Percentiles rank a stretch among this genome's conserved stretches.
These are phyloP conservation scores for Lippia alba DNA, from an alignment of 305 asterid genomes.

Conservation along the genomic window DNA sequence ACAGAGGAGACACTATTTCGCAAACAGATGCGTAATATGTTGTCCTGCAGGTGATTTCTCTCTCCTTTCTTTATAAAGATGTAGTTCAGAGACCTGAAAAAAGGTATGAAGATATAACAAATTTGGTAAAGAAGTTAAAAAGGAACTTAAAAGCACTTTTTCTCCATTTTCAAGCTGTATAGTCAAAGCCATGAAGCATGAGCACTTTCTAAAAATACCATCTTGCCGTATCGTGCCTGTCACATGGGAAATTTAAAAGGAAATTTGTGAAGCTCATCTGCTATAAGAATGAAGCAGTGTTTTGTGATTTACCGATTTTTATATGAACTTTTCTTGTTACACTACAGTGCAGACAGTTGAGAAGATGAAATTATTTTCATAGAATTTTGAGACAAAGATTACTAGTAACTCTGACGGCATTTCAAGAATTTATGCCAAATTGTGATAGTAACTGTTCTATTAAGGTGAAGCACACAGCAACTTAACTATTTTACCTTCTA, in stretches of 20 bases:
- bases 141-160: not conserved
- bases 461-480: not conserved
- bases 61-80: not conserved
- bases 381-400: too few relatives aligned
- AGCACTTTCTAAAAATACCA: not conserved
- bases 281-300: not conserved
- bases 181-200: not conserved
- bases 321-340: not conserved
- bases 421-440: not conserved
- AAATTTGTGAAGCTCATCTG: not conserved
- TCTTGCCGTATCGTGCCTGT: constrained; percentile 22
- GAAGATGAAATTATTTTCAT: too few relatives aligned
- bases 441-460: not conserved
- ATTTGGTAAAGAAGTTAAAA: not conserved
- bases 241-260: too few relatives aligned
- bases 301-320: not conserved
- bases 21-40: constrained; percentile 46
- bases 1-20: constrained; percentile 38
- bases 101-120: not conserved
- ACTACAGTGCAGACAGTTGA: too few relatives aligned
- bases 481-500: not conserved
- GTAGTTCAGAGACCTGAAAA: not conserved
- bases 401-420: not conserved
- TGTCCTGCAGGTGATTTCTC: constrained; percentile 26
- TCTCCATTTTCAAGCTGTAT: not conserved